Percentiles rank a stretch among this genome's conserved stretches.
These are phyloP conservation scores for Solanum pimpinellifolium DNA, from an alignment of 257 asterid genomes.

Conservation along the genomic window DNA sequence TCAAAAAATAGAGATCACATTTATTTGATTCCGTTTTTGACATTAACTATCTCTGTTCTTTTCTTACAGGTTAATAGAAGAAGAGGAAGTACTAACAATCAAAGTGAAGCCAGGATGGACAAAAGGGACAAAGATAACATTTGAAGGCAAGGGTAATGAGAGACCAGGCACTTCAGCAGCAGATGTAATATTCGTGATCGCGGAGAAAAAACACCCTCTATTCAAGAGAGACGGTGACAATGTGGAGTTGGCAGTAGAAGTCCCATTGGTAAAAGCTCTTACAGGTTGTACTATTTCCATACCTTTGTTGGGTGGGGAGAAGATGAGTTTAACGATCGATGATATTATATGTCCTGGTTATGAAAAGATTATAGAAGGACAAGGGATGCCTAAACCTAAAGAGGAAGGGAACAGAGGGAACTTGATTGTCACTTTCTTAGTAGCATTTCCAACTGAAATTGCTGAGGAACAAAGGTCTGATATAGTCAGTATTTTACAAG, in stretches of 20 bases:
- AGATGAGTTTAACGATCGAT: constrained; percentile 26
- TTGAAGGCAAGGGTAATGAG: constrained; percentile 60
- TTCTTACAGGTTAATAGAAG: constrained; percentile 29
- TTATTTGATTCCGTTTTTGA: neutral
- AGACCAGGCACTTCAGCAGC: constrained; percentile 28
- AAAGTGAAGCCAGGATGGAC: constrained; percentile 74
- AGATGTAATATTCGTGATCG: constrained; percentile 40
- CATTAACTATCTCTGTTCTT: neutral
- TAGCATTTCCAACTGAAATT: constrained; percentile 48
- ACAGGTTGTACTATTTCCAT: constrained; percentile 41
- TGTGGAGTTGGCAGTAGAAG: constrained; percentile 33
- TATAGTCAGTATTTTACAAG: constrained; percentile 28
- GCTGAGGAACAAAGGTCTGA: constrained; percentile 39
- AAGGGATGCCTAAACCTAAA: constrained; percentile 66
- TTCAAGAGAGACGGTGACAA: constrained; percentile 53
- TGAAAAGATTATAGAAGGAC: constrained; percentile 35
- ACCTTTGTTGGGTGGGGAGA: constrained; percentile 45
- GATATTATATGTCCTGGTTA: constrained; percentile 56
- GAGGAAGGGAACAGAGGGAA: constrained; percentile 53
- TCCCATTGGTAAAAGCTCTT: constrained; percentile 53
- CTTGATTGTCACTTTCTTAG: constrained; percentile 37
- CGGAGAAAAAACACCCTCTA: constrained; percentile 37
- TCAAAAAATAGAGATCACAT: neutral
- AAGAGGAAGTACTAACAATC: constrained; percentile 48
- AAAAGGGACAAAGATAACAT: constrained; percentile 55